A percentile compares a stretch with the other conserved stretches of the same genome.
Evolutionary conservation across 2,329 filamentous ascomycete genomes (phyloP).

Genomic region (Pseudogymnoascus sp.): DNA sequence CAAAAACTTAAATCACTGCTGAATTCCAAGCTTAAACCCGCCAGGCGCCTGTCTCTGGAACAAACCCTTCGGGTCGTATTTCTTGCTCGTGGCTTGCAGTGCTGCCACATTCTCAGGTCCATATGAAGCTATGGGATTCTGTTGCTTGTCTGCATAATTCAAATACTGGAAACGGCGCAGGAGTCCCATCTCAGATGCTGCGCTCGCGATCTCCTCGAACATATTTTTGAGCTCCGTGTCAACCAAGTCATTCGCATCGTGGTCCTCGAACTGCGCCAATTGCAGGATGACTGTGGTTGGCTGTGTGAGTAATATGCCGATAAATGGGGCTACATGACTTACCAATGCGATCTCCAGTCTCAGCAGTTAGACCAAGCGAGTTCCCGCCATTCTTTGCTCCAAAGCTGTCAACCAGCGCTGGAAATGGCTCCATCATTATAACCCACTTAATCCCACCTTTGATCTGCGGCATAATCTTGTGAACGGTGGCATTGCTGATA

Average conservation of each 20-base stretch:
- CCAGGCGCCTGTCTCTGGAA: constrained; percentile 25
- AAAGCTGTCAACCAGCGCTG: background rate
- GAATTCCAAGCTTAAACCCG: constrained; percentile 20
- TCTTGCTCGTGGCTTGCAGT: constrained; percentile 26
- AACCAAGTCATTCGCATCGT: background rate
- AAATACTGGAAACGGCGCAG: constrained; percentile 14
- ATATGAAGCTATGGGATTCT: constrained; percentile 27
- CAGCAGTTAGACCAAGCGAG: background rate
- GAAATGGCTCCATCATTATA: background rate
- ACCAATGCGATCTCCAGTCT: constrained; percentile 5
- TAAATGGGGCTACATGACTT: background rate
- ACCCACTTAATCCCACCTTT: constrained; percentile 1
- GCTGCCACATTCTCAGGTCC: constrained; percentile 32
- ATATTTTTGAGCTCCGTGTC: background rate
- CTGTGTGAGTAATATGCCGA: background rate
- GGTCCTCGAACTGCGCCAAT: background rate
- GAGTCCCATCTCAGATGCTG: constrained; percentile 2
- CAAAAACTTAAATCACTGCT: background rate
- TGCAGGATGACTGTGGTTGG: background rate
- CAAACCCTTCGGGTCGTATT: constrained; percentile 31
- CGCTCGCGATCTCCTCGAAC: background rate
- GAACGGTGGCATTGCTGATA: constrained; percentile 7
- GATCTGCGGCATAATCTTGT: constrained; percentile 1
- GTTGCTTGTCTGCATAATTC: constrained; percentile 12
- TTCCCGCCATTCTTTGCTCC: constrained; percentile 8